phyloP scores from a whole-genome alignment of 1,284 basidiomycete genomes.

The Ganoderma resinaceum region DNA sequence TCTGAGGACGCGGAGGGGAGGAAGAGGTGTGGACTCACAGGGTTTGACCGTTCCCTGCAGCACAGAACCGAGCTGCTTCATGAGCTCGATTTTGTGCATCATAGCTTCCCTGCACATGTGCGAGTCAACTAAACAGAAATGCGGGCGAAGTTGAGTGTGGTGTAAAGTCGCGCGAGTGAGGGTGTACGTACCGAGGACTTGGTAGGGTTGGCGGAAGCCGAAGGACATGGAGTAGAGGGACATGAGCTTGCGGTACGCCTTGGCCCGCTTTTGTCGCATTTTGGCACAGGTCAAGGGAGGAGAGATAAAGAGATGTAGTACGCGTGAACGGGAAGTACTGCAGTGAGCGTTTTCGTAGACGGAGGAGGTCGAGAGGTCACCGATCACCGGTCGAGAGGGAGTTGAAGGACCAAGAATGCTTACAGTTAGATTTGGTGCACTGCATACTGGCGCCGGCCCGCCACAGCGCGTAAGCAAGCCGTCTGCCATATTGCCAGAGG shows the following conservation, averaged over 20 bases:
- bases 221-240: conserved; percentile 84
- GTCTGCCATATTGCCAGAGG: not conserved
- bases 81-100: conserved; percentile 75
- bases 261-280: conserved; percentile 94
- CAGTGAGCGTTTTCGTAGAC: no score
- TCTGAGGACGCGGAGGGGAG: not conserved
- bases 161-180: not conserved
- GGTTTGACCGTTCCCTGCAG: conserved; percentile 88
- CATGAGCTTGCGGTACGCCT: conserved; percentile 93
- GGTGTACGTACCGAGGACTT: conserved; percentile 73
- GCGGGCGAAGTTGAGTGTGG: conserved; percentile 8
- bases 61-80: conserved; percentile 75
- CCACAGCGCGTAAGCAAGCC: not conserved
- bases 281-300: conserved; percentile 22
- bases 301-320: not conserved
- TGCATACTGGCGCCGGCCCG: conserved; percentile 18
- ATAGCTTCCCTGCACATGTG: conserved; percentile 80
- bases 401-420: no score
- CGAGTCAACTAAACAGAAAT: conserved; percentile 71
- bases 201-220: conserved; percentile 91
- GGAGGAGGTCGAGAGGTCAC: no score
- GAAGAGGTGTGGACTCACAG: conserved; percentile 69
- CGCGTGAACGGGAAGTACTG: not conserved
- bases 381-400: no score
- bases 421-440: no score